Conservation (phyloP, 106 monocot genomes). For the Dactylorhiza incarnata region DNA sequence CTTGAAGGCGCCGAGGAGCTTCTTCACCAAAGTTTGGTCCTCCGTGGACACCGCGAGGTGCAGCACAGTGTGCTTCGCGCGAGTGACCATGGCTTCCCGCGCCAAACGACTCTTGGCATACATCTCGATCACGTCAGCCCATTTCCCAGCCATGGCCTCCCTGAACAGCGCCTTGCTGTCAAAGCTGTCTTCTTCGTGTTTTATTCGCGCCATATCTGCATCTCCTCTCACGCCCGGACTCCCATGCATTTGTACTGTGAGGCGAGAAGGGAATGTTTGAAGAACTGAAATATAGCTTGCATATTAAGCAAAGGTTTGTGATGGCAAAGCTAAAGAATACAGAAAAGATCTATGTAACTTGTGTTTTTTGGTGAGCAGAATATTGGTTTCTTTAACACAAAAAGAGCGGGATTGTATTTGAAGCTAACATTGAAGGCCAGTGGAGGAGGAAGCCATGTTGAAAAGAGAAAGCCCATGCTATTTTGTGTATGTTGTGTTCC, state of each 20-base stretch:
- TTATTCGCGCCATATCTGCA: not conserved
- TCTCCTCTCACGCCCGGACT: not conserved
- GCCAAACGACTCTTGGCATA: not conserved
- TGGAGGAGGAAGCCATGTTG: not conserved
- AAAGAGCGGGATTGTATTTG: not conserved
- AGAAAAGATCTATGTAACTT: not conserved
- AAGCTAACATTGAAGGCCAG: not conserved
- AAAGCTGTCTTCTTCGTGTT: not conserved
- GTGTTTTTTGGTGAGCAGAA: not conserved
- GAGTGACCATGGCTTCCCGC: slow-evolving; percentile 5
- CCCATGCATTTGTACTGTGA: not conserved
- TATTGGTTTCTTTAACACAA: not conserved
- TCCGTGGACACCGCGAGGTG: slow-evolving; percentile 16
- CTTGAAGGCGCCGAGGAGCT: not conserved
- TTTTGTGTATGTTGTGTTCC: no score
- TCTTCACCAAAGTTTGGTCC: not conserved
- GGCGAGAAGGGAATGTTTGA: not conserved
- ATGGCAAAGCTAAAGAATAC: not conserved
- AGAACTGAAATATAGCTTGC: no score
- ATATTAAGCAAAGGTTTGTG: not conserved
- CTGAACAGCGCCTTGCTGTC: slow-evolving; percentile 1
- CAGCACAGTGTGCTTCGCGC: slow-evolving; percentile 13
- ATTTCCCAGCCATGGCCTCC: slow-evolving; percentile 13
- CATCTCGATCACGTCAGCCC: not conserved
- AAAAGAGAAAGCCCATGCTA: no score